Evolutionary conservation across 75 land plant species (phyloP), one percentile per base, ranked within the genome.

Genomic region (Sequoiadendron giganteum): DNA sequence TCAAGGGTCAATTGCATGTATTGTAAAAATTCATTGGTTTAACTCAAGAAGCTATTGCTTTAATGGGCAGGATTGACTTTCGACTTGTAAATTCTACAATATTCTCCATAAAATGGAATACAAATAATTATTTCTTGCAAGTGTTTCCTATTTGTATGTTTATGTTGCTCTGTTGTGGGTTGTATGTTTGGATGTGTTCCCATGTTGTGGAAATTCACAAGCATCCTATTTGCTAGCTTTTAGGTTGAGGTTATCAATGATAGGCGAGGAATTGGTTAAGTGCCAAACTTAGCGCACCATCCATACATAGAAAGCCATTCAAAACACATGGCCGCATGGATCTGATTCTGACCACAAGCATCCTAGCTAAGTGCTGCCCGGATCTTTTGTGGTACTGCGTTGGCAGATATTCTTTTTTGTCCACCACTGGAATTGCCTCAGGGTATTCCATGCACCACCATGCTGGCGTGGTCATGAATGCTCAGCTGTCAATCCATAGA

Each of bases 1-100:
- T 79, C 38, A 40, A 40, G 47, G 43, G 25, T 79, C 82, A 76
- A 36, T 76, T 76, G 36, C 79, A n/a, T 76, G 79, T 36, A 76
- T 21, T 42, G 28, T 42, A 19, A 8, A 18, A 11, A 16, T 42
- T 42, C 47, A 79, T 79, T 79, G 42, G 21, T 79, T 79, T 10
- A 79, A 42, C 82, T 40, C 18, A 5, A 43, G 82, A 9, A 8
- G n/a, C n/a, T 79, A 79, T 42, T 79, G 39, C 82, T 21, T 42
- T 19, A 79, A 79, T 58, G 82, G 82, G 82, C 1, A 79, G 47
- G 47, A 42, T 79, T 79, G 45, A 40, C 47, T 79, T 79, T 79
- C 42, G 82, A 79, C 82, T 79, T 42, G 45, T 79, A 40, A 79
- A 42, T 79, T 40, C 45, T 40, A 42, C 82, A 79, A 39, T 40